Conservation (phyloP, 1,139 yeast species). For the Meyerozyma sp. region DNA sequence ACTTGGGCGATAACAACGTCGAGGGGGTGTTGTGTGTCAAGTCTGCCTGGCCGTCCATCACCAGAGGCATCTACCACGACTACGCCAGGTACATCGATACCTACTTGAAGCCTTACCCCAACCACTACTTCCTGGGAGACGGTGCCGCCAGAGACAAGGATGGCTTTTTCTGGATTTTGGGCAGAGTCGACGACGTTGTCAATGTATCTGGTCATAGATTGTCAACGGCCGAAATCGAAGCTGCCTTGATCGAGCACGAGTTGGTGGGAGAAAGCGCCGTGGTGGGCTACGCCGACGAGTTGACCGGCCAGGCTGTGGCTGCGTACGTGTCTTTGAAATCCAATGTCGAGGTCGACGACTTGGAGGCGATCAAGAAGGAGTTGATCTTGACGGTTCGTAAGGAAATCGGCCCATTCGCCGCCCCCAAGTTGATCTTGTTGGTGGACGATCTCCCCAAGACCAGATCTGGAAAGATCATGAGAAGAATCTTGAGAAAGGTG, state of each 20-base stretch:
- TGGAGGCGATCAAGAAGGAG: constrained; percentile 60
- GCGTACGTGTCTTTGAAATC: constrained; percentile 70
- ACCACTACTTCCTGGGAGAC: constrained; percentile 73
- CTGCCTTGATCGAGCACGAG: constrained; percentile 67
- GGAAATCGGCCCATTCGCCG: constrained; percentile 82
- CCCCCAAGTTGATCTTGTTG: constrained; percentile 66
- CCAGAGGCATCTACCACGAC: constrained; percentile 71
- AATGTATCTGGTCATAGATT: constrained; percentile 77
- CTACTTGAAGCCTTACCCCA: constrained; percentile 63
- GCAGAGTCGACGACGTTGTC: constrained; percentile 80
- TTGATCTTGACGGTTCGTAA: constrained; percentile 67
- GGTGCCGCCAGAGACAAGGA: constrained; percentile 78
- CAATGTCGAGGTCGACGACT: constrained; percentile 33
- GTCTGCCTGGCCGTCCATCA: constrained; percentile 74
- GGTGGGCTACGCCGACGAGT: constrained; percentile 75
- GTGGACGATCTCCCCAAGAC: constrained; percentile 81
- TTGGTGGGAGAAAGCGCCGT: constrained; percentile 75
- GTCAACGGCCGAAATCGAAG: constrained; percentile 80
- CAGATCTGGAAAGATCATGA: constrained; percentile 80
- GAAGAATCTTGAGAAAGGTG: constrained; percentile 74
- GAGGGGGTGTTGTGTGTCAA: constrained; percentile 74
- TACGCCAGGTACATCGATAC: constrained; percentile 66
- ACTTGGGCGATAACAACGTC: constrained; percentile 53
- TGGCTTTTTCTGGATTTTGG: constrained; percentile 76
- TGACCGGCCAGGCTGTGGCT: constrained; percentile 81